Evolutionary conservation across 805 yeast genomes (phyloP), one percentile per base, ranked within the genome.

Genomic region (Blastobotrys mokoenaii): DNA sequence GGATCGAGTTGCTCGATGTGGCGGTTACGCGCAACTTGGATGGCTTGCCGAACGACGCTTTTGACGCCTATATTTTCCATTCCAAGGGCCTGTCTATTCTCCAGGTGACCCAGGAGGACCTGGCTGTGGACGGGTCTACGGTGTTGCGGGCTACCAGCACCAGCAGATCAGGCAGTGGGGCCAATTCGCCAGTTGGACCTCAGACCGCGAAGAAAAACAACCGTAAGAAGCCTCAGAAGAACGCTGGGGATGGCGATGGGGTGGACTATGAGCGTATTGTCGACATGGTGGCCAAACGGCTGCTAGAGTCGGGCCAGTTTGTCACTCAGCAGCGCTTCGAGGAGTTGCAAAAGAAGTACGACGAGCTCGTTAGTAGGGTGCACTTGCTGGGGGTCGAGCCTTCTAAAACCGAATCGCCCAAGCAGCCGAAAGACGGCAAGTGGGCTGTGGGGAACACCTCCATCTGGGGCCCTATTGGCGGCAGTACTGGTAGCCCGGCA

Each of bases 61-160:
- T 49, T 38, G 57, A 53, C 29, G 37, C 46, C 11, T 53, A 50
- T 31, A 33, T 53, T 12, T 43, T 46, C 44, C 52, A 51, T 34
- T 36, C 54, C 36, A 40, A 38, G 11, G 57, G 57, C 3, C 27
- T 53, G n/a, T 38, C 46, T 14, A 45, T 51, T 32, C 43, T 53
- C 12, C 46, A 52, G 32, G 50, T 52, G 10, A 41, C 31, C 20
- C 27, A 38, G 29, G 43, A 46, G 8, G 48, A 43, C 16, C 33
- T 46, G 2, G 41, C 36, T 14, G 46, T 25, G 12, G 17, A 27
- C 11, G 40, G 25, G 4, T 16, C 38, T n/a, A 34, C 33, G 15
- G 27, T 18, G 22, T 17, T 34, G 27, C 34, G 18, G 9, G 36
- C 34, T 5, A 8, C 27, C 27, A 22, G 27, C 27, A 22, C 27